A percentile compares a stretch with the other conserved stretches of the same genome.
Conservation (phyloP, 495 filamentous ascomycete genomes). For the Penicillium ochrochloron region DNA sequence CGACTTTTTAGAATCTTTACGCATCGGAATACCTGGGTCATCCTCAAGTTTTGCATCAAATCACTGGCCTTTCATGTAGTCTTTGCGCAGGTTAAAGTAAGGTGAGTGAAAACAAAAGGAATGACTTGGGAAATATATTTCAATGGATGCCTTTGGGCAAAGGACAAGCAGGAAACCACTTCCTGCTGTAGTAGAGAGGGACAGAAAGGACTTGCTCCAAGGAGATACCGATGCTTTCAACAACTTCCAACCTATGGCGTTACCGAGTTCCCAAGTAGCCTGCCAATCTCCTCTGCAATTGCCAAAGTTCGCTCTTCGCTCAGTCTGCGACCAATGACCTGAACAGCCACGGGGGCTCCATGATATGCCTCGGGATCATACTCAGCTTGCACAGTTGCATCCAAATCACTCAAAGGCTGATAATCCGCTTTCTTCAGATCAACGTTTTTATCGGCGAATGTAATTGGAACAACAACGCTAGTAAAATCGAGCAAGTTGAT, state of each 20-base stretch:
- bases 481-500: constrained; percentile 53
- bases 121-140: too few species aligned
- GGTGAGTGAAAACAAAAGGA: too few species aligned
- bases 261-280: constrained; percentile 15
- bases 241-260: constrained; percentile 4
- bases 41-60: too few species aligned
- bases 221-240: too few species aligned
- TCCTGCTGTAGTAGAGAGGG: too few species aligned
- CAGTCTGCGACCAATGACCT: constrained; percentile 51
- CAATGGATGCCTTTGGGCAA: too few species aligned
- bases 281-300: constrained; percentile 34
- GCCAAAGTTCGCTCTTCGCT: constrained; percentile 55
- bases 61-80: too few species aligned
- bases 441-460: constrained; percentile 43
- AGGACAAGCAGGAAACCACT: too few species aligned
- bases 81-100: too few species aligned
- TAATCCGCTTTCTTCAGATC: constrained; percentile 36
- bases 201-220: too few species aligned
- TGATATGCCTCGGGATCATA: constrained; percentile 54
- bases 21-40: too few species aligned
- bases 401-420: constrained; percentile 38
- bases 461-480: constrained; percentile 51
- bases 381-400: constrained; percentile 30
- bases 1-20: neutral
- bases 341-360: constrained; percentile 53